Base-by-base conservation (phyloP, 2,329 filamentous ascomycete genomes). In the Colletotrichum sojae region DNA sequence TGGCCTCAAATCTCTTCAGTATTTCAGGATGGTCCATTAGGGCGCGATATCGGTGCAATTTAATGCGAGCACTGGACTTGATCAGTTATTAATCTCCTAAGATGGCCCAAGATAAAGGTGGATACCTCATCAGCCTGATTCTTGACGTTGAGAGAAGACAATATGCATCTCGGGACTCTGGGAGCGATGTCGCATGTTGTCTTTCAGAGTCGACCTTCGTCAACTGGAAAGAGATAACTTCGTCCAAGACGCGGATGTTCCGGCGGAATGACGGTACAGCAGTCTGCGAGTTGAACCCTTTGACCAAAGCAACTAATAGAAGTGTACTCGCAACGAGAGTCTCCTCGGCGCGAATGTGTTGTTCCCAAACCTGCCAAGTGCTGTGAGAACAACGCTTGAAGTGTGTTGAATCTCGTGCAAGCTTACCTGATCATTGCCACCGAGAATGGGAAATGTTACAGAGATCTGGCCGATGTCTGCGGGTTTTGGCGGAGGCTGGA, bases 11-110 rank as follows among this genome's bases (percentile, higher is more conserved):
- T 1, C 20, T n/a, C 3, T 18, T 22, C 22, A 57, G 16, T 9
- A 46, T 46, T 3, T 15, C 36, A 12, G 31, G 20, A 1, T 46
- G 27, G 6, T 43, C 20, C 20, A 46, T 57, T 13, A 57, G 25
- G 39, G 54, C 54, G 4, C 54, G 54, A 45, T 57, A 57, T 45
- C 54, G 43, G 4, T 57, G 39, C 20, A 57, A 36, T 20, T 57
- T 57, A 18, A 57, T 57, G 8, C 54, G 54, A 8, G 54, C 54
- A 31, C 54, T 57, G 2, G 6, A 9, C 8, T 25, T 16, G 22
- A 3, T 57, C 9, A 57, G 39, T 20, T 1, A 6, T 43, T 10
- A 15, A 40, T 40, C 10, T 3, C 10, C 39, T 25, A 25, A 40
- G 13, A 40, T 40, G 39, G 9, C 39, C 39, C 10, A 6, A 10